These are phyloP conservation scores for Rhododendron molle DNA, from an alignment of 148 eudicot genomes.

Conservation along the genomic window DNA sequence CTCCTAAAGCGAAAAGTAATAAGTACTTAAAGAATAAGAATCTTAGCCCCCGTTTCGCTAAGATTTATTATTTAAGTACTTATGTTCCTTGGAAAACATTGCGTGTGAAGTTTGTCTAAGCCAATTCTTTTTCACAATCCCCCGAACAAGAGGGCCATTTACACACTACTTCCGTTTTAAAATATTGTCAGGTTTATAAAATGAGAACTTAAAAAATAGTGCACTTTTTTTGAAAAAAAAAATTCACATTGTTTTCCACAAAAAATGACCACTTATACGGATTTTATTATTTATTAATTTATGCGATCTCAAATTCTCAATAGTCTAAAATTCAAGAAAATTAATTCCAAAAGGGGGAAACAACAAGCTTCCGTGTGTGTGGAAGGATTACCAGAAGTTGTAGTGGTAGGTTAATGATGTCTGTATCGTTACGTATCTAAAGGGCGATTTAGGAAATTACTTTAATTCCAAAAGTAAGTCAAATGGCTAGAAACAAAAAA, in stretches of 20 bases:
- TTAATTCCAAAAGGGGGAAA: neutral
- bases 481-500: neutral
- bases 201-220: too few relatives aligned
- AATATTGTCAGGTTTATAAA: neutral
- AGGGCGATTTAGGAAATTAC: neutral
- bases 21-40: too few relatives aligned
- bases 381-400: neutral
- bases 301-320: neutral
- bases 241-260: too few relatives aligned
- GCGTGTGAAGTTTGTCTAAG: neutral
- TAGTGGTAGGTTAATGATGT: neutral
- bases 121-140: neutral
- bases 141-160: neutral
- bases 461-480: neutral
- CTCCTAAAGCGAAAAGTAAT: too few relatives aligned
- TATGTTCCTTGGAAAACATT: neutral
- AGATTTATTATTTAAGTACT: too few relatives aligned
- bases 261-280: neutral
- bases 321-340: neutral
- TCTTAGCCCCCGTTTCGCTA: too few relatives aligned
- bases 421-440: neutral
- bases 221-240: too few relatives aligned
- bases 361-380: neutral
- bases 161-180: neutral
- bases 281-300: neutral